Evolutionary conservation across 305 asterid genomes (phyloP).

Genomic region (Fraxinus nigra): DNA sequence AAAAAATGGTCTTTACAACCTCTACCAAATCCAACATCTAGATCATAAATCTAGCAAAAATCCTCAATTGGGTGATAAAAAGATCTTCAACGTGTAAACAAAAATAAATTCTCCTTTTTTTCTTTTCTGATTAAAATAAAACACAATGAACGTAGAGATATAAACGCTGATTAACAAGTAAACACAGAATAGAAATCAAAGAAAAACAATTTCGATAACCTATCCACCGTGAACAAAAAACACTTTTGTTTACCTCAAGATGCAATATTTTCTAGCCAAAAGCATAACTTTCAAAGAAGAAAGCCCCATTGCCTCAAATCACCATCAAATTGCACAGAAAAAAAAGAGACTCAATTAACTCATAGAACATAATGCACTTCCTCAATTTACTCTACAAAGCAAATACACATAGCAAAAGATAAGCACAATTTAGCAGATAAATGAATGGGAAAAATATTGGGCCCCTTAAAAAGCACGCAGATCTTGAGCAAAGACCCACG

Average conservation of each 20-base stretch:
- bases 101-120: slow-evolving; percentile 9
- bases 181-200: slow-evolving; percentile 20
- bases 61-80: neutral
- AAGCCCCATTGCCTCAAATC: slow-evolving; percentile 16
- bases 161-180: neutral
- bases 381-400: slow-evolving; percentile 33
- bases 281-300: neutral
- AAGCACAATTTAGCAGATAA: slow-evolving; percentile 39
- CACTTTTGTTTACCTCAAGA: slow-evolving; percentile 20
- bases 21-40: slow-evolving; percentile 9
- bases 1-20: slow-evolving; percentile 8
- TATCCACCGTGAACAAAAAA: slow-evolving; percentile 7
- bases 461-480: slow-evolving; percentile 60
- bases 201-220: slow-evolving; percentile 14
- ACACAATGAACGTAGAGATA: neutral
- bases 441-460: slow-evolving; percentile 39
- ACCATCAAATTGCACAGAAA: slow-evolving; percentile 16
- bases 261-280: slow-evolving; percentile 3
- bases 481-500: slow-evolving; percentile 72
- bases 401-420: slow-evolving; percentile 47
- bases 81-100: slow-evolving; percentile 6
- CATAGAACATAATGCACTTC: slow-evolving; percentile 36
- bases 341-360: slow-evolving; percentile 23
- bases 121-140: neutral
- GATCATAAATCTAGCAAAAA: slow-evolving; percentile 20